A percentile compares a stretch with the other conserved stretches of the same genome.
phyloP scores from a whole-genome alignment of 345 rosid species.

The Gynandropsis gynandra region DNA sequence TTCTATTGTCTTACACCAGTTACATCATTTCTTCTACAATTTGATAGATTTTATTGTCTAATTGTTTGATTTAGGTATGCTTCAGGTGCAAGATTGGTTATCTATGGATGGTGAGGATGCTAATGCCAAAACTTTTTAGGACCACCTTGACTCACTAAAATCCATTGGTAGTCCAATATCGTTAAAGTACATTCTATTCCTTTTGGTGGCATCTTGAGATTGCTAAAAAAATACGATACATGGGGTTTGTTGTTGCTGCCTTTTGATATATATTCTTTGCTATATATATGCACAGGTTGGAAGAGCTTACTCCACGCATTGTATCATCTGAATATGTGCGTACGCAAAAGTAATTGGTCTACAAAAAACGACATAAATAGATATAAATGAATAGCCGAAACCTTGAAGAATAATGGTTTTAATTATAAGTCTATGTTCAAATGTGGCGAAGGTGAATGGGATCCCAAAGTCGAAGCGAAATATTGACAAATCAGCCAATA shows the following conservation, averaged over 20 bases:
- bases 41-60: conserved; percentile 17
- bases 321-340: conserved; percentile 58
- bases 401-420: no score
- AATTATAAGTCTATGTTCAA: background rate
- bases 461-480: conserved; percentile 93
- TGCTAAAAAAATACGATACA: background rate
- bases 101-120: conserved; percentile 97
- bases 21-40: background rate
- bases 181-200: conserved; percentile 46
- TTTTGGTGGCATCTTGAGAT: conserved; percentile 7
- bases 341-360: conserved; percentile 45
- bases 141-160: conserved; percentile 60
- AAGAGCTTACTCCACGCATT: conserved; percentile 80
- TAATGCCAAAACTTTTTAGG: conserved; percentile 59
- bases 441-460: conserved; percentile 43
- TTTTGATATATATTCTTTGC: background rate
- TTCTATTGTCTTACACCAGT: background rate
- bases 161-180: conserved; percentile 69
- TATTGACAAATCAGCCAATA: conserved; percentile 57
- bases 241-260: no score
- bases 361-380: conserved; percentile 33
- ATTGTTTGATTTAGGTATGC: conserved; percentile 8
- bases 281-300: conserved; percentile 38
- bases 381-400: background rate
- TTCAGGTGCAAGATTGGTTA: conserved; percentile 98